Conservation (phyloP, 805 yeast genomes). For the Teunomyces cretensis region DNA sequence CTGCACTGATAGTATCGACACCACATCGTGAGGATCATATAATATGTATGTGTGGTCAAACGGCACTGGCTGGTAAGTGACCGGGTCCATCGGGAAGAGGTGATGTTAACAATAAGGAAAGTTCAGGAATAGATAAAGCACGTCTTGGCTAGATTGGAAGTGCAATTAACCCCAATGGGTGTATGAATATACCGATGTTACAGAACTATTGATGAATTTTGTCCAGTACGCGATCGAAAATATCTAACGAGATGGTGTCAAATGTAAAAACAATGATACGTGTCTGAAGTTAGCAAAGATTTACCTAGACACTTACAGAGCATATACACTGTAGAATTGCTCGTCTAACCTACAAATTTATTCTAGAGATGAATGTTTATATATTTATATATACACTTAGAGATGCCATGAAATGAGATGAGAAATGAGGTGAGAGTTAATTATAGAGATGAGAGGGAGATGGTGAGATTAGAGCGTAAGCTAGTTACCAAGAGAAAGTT, state of each 20-base stretch:
- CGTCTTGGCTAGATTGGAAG: not conserved
- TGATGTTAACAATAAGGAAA: not conserved
- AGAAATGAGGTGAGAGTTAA: constrained; percentile 8
- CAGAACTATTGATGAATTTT: not conserved
- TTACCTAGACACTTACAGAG: too few species aligned
- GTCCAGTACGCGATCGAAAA: not conserved
- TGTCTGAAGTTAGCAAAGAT: too few species aligned
- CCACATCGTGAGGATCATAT: constrained; percentile 63
- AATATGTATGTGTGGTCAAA: constrained; percentile 86
- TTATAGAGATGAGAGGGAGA: not conserved
- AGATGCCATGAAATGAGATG: constrained; percentile 8
- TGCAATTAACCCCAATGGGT: not conserved
- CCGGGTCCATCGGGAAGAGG: not conserved
- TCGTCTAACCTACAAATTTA: not conserved
- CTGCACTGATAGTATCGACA: constrained; percentile 65
- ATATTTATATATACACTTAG: constrained; percentile 1
- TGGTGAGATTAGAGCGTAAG: not conserved
- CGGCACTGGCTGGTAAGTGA: constrained; percentile 44
- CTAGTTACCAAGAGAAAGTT: constrained; percentile 10
- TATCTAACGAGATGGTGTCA: too few species aligned
- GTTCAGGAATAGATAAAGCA: not conserved
- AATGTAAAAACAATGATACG: too few species aligned
- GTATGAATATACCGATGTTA: not conserved
- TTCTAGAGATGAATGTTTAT: constrained; percentile 8
- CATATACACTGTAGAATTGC: too few species aligned